Evolutionary conservation across 1,284 basidiomycete genomes (phyloP).

Genomic region (Fistulina hepatica): DNA sequence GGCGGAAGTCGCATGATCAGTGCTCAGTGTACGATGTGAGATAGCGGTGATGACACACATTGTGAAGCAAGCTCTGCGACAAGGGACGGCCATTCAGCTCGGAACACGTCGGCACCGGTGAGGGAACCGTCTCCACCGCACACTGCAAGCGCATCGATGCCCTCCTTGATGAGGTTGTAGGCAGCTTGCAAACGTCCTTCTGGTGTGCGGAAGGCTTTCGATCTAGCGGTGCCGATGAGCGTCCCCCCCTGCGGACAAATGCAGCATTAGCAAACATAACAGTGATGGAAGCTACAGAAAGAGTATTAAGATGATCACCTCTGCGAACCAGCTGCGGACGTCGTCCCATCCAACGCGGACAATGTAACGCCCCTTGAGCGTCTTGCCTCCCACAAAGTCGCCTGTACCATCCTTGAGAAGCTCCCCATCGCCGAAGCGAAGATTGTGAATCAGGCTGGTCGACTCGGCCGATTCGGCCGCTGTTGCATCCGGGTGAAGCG

Average conservation of each 20-base stretch:
- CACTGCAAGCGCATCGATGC: conserved; percentile 93
- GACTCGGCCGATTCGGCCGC: conserved; percentile 8
- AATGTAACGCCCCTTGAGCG: conserved; percentile 87
- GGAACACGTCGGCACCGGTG: conserved; percentile 90
- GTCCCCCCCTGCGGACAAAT: conserved; percentile 68
- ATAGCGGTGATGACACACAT: too few relatives aligned
- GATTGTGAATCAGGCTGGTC: conserved; percentile 47
- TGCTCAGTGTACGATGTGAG: too few relatives aligned
- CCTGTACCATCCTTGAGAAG: conserved; percentile 86
- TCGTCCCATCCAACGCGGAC: conserved; percentile 98
- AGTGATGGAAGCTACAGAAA: conserved; percentile 19
- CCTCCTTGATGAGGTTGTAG: conserved; percentile 86
- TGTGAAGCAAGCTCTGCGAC: conserved; percentile 57
- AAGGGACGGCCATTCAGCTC: conserved; percentile 87
- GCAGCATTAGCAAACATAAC: conserved; percentile 2
- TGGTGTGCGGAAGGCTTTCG: conserved; percentile 73
- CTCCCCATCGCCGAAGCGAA: conserved; percentile 86
- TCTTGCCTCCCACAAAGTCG: conserved; percentile 58
- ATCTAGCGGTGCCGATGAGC: conserved; percentile 91
- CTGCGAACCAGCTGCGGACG: conserved; percentile 88
- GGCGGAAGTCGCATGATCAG: too few relatives aligned
- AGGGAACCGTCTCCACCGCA: conserved; percentile 96
- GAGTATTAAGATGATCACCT: too few relatives aligned
- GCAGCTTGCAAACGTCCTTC: conserved; percentile 86
- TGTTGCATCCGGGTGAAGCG: conserved; percentile 7